Evolutionary conservation across 108 stramenopile species (phyloP), one percentile per base, ranked within the genome.

Genomic region (Discostella stelligeroides): DNA sequence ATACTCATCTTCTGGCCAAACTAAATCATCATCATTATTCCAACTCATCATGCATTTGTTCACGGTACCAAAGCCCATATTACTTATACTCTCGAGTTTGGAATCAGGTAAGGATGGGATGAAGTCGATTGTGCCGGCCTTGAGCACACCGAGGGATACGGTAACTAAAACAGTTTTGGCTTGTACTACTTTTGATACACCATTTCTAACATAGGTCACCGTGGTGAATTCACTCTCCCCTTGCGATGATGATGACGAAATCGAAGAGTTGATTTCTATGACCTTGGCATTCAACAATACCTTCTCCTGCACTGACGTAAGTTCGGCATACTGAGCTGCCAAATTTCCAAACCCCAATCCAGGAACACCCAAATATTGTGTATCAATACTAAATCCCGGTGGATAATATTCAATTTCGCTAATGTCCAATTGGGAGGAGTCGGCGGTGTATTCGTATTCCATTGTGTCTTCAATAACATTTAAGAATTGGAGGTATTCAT

Each of bases 131-230:
- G 40, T 39, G 17, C 55, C 38, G 6, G 75, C 57, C 69, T 91
- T 88, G 37, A 91, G 80, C 17, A 88, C 87, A 9, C 89, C 89
- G 38, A 91, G 69, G 34, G 89, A 85, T 11, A 87, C 80, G 14
- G 89, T 88, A 14, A 87, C 77, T 24, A 91, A 48, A 0, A 78
- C 81, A 27, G 51, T 64, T 28, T 38, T 49, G 15, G 49, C 47
- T 20, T 66, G 24, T 0, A 51, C 49, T n/a, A 17, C 18, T 34
- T 27, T 27, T 37, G 0, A 20, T n/a, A 50, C 65, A 54, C 34
- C 45, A 11, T 34, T 54, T 18, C 18, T n/a, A 12, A 23, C 37
- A 20, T 66, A 66, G 12, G 24, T 39, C 30, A 66, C 49, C 0
- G 34, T 37, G 38, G 38, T 27, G 30, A 53, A 1, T 37, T 39